phyloP scores from a whole-genome alignment of 805 yeast species.

The Monosporozyma siamensis region DNA sequence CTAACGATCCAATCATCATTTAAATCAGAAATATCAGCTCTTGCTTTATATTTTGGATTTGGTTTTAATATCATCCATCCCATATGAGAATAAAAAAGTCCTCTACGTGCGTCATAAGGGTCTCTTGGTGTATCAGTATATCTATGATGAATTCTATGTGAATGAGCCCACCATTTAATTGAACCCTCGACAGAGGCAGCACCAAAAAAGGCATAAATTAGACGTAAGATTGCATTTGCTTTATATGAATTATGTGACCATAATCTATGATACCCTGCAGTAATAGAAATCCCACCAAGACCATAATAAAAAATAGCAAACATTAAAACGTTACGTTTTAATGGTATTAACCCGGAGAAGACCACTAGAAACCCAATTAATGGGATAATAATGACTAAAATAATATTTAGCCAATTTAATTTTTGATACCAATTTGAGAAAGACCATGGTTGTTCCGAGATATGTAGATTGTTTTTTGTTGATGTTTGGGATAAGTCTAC shows the following conservation, averaged over 20 bases:
- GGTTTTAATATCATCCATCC: conserved; percentile 81
- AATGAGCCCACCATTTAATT: conserved; percentile 83
- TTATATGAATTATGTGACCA: conserved; percentile 70
- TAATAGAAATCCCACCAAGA: conserved; percentile 63
- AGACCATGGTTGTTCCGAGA: conserved; percentile 76
- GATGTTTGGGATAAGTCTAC: conserved; percentile 31
- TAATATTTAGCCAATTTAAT: conserved; percentile 68
- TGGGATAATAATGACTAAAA: conserved; percentile 57
- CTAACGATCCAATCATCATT: conserved; percentile 70
- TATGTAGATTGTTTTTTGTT: conserved; percentile 34
- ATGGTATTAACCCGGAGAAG: conserved; percentile 34
- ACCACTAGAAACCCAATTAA: conserved; percentile 41
- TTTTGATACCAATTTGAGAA: conserved; percentile 60
- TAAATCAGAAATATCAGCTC: conserved; percentile 75
- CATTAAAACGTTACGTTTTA: conserved; percentile 38
- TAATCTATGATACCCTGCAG: conserved; percentile 77
- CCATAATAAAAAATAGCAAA: conserved; percentile 45
- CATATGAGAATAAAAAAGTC: conserved; percentile 76
- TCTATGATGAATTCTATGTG: conserved; percentile 80
- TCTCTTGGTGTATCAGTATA: conserved; percentile 77
- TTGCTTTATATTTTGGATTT: conserved; percentile 71
- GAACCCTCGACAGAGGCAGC: conserved; percentile 81
- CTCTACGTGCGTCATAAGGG: conserved; percentile 78
- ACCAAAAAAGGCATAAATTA: conserved; percentile 68
- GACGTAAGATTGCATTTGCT: conserved; percentile 50